Evolutionary conservation across 352 stramenopile species (phyloP).

Genomic region (Globisporangium polare): DNA sequence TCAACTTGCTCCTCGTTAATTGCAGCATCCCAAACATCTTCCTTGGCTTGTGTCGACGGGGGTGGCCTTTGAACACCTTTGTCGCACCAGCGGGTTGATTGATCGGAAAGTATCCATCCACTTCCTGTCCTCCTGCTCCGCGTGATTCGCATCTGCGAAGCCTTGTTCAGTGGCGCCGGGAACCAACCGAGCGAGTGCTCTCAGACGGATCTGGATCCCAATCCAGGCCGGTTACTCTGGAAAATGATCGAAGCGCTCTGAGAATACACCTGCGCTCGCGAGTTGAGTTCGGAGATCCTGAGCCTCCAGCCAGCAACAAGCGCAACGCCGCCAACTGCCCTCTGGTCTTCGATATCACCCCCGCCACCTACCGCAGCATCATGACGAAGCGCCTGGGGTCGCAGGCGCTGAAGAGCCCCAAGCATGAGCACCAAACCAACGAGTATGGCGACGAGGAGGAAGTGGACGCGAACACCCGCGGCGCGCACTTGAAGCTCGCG

Average conservation of each 20-base stretch:
- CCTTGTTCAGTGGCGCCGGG: too few relatives aligned
- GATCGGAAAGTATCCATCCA: too few relatives aligned
- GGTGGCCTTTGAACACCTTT: too few relatives aligned
- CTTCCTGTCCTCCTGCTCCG: too few relatives aligned
- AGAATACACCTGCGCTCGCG: background rate
- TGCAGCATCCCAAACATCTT: too few relatives aligned
- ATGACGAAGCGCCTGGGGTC: background rate
- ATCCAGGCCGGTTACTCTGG: background rate
- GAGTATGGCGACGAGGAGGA: constrained; percentile 26
- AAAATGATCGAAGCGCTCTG: background rate
- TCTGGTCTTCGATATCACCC: background rate
- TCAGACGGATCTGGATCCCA: too few relatives aligned
- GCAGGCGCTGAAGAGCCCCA: background rate
- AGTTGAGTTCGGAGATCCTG: background rate
- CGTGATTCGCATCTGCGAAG: too few relatives aligned
- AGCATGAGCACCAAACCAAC: background rate
- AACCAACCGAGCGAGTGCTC: too few relatives aligned
- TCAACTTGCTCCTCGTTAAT: background rate
- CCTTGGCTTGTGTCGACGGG: too few relatives aligned
- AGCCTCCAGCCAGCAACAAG: background rate
- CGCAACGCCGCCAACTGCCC: background rate
- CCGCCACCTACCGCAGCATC: background rate
- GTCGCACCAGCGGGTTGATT: too few relatives aligned
- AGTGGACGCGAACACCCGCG: constrained; percentile 17
- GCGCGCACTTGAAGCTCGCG: constrained; percentile 59